Evolutionary conservation across 495 filamentous ascomycete species (phyloP), one percentile per base, ranked within the genome.

Genomic region (Aspergillus olivimuriae): DNA sequence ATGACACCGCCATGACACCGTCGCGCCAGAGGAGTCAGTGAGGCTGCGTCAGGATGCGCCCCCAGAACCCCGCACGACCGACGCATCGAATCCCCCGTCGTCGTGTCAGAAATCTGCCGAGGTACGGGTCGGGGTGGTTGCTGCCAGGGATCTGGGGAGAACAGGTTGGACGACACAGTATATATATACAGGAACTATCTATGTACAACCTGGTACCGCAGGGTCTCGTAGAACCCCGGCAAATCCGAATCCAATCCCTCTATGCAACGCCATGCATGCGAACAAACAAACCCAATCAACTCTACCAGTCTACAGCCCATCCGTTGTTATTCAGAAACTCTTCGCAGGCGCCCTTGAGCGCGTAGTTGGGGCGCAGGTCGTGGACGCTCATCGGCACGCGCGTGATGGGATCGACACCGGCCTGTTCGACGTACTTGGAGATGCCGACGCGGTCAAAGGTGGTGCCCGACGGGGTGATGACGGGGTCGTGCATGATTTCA

Each of bases 401-500:
- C 1, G 91, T 97, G 17, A 96, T 55, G 0, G 92, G 92, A 62
- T 98, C 92, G 1, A 78, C 81, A 2, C 73, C 74, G 14, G 77
- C 76, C 22, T 87, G 74, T 52, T 80, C 81, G 22, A 98, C 69
- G 56, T 95, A 89, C 65, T 95, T 87, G 43, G 84, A 63, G 44
- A 98, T 82, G n/a, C 86, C 87, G 2, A 84, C 70, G 39, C 92
- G 80, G 53, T 98, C 92, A 61, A 95, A 98, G 0, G 84, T 89
- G 41, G 83, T 83, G 21, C 92, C 92, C 4, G 82, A 86, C 49
- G 84, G 89, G 0, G 91, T 96, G 14, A 90, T 73, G 10, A 92
- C 86, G 3, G 87, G 92, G 64, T 98, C 92, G 52, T 91, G 76
- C 90, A 98, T 95, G 47, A 96, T 76, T 28, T 78, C 75, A 51